Percentiles rank a stretch among this genome's conserved stretches.
Conservation (phyloP, 257 asterid species). For the Leonotis leonurus region DNA sequence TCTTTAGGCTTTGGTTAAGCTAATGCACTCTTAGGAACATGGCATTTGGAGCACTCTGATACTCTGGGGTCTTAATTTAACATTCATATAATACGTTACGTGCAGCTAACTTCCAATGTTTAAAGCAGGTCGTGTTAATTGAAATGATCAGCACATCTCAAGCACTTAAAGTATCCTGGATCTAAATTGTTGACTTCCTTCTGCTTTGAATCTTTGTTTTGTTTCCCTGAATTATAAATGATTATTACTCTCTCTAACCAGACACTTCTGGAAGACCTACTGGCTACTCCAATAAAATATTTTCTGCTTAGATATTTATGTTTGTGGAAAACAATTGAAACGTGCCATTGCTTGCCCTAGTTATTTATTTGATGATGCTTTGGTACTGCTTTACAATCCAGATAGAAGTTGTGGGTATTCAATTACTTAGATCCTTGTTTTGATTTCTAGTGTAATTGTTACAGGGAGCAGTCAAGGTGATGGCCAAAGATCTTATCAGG, state of each 20-base stretch:
- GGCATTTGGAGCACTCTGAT: background rate
- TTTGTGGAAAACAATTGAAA: background rate
- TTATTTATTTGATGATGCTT: background rate
- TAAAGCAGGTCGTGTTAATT: background rate
- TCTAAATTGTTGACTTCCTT: background rate
- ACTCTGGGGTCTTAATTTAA: background rate
- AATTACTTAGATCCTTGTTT: conserved; percentile 3
- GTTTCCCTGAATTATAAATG: background rate
- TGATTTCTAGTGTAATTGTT: conserved; percentile 27
- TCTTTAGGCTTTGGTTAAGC: conserved; percentile 3
- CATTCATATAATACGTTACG: background rate
- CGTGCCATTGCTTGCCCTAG: background rate
- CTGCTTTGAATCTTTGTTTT: background rate
- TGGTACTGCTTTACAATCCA: background rate
- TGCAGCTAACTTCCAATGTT: background rate
- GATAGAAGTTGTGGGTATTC: background rate
- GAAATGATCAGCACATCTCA: background rate
- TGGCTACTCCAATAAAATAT: background rate
- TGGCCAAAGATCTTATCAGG: conserved; percentile 99
- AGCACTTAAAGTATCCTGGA: background rate
- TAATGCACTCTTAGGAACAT: background rate
- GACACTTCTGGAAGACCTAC: background rate
- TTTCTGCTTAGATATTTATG: background rate
- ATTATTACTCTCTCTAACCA: background rate
- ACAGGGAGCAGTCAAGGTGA: conserved; percentile 99